phyloP scores from a whole-genome alignment of 2,329 filamentous ascomycete species.

The Diaporthe helianthi region DNA sequence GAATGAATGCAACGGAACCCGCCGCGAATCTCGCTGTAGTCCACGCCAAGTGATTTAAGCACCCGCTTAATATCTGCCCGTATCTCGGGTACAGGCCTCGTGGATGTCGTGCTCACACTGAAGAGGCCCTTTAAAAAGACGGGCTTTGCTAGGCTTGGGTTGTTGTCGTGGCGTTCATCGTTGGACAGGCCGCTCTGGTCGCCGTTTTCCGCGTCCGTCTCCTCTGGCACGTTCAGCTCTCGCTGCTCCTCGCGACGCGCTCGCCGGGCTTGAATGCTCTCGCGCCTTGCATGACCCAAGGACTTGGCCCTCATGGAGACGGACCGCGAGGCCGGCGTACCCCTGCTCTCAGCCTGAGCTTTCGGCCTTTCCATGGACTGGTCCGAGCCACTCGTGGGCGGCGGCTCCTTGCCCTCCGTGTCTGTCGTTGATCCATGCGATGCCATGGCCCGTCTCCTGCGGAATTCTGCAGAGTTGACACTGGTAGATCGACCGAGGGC shows the following conservation, averaged over 20 bases:
- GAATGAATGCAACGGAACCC: slow-evolving; percentile 89
- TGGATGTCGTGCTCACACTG: slow-evolving; percentile 95
- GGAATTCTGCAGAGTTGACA: slow-evolving; percentile 86
- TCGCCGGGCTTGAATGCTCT: slow-evolving; percentile 90
- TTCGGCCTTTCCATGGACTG: slow-evolving; percentile 68
- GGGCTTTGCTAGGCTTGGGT: slow-evolving; percentile 85
- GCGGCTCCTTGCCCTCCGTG: slow-evolving; percentile 63
- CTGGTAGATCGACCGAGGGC: slow-evolving; percentile 86
- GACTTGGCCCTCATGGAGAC: slow-evolving; percentile 82
- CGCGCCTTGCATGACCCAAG: slow-evolving; percentile 84
- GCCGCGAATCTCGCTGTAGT: slow-evolving; percentile 89
- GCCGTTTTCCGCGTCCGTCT: slow-evolving; percentile 82
- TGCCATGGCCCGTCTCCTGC: slow-evolving; percentile 62
- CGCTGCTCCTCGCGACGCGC: slow-evolving; percentile 69
- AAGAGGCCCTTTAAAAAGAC: slow-evolving; percentile 97
- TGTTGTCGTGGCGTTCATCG: slow-evolving; percentile 64
- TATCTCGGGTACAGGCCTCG: slow-evolving; percentile 85
- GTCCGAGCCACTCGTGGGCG: slow-evolving; percentile 80
- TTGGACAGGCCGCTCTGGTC: slow-evolving; percentile 67
- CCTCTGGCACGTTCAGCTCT: slow-evolving; percentile 64
- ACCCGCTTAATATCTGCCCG: slow-evolving; percentile 90
- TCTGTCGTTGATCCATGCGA: slow-evolving; percentile 37
- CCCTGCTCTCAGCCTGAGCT: slow-evolving; percentile 52
- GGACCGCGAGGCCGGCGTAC: slow-evolving; percentile 59
- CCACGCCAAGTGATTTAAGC: slow-evolving; percentile 84